Evolutionary conservation across 2,329 filamentous ascomycete genomes (phyloP).

Genomic region (Phialocephala subalpina): DNA sequence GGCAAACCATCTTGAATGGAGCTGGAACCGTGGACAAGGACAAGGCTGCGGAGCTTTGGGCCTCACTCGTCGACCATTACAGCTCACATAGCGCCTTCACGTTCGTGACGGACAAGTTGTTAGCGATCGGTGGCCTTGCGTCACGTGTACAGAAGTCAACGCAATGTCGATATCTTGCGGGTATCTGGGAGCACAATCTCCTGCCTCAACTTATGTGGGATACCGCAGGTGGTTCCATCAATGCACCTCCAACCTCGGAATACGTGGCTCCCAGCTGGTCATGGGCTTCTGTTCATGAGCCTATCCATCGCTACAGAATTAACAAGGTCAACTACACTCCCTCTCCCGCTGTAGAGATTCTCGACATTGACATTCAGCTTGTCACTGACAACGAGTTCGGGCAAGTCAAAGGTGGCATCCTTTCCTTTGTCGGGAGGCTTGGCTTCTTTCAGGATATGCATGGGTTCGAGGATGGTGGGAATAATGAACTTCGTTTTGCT

Average conservation of each 20-base stretch:
- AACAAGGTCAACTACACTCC: not conserved
- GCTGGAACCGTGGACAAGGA: not conserved
- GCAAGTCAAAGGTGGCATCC: not conserved
- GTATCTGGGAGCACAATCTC: not conserved
- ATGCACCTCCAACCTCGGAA: not conserved
- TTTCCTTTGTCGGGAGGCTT: not conserved
- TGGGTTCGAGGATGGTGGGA: not conserved
- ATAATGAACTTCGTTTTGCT: not conserved
- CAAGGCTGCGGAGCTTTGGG: not conserved
- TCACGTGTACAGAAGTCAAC: slow-evolving; percentile 5
- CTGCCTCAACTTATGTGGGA: slow-evolving; percentile 3
- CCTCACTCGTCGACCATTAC: not conserved
- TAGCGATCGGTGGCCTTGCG: not conserved
- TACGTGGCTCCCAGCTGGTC: slow-evolving; percentile 5
- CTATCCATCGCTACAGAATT: not conserved
- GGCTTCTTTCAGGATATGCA: not conserved
- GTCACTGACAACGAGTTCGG: not conserved
- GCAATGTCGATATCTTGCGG: not conserved
- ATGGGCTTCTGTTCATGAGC: not conserved
- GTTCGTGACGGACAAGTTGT: not conserved
- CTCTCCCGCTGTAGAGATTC: not conserved
- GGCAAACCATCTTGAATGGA: not conserved
- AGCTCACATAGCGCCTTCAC: not conserved
- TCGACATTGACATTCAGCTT: not conserved
- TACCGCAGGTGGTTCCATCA: not conserved